Evolutionary conservation across 1,284 basidiomycete species (phyloP).

Genomic region (Sporisorium scitamineum): DNA sequence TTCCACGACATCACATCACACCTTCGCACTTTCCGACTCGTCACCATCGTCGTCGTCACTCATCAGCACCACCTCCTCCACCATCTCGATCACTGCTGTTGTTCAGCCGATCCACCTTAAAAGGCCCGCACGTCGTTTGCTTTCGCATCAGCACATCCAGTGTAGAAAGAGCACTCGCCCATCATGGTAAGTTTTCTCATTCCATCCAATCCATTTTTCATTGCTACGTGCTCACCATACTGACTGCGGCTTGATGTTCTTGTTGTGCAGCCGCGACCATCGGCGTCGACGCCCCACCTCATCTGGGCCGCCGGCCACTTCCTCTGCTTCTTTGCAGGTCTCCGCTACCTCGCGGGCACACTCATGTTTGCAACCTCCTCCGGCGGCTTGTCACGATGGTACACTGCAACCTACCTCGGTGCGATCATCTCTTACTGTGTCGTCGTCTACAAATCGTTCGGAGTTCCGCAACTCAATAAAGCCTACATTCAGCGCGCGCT

Average conservation of each 20-base stretch:
- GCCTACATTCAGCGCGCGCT: slow-evolving; percentile 68
- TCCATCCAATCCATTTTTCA: neutral
- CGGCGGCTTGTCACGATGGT: slow-evolving; percentile 61
- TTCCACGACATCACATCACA: slow-evolving; percentile 1
- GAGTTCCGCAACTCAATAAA: slow-evolving; percentile 65
- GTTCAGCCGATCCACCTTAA: neutral
- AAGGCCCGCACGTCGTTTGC: neutral
- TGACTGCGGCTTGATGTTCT: too few relatives aligned
- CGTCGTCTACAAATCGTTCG: slow-evolving; percentile 69
- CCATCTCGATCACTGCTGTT: neutral
- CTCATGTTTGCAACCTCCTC: slow-evolving; percentile 54
- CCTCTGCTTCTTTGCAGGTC: slow-evolving; percentile 65
- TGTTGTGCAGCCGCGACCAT: slow-evolving; percentile 56
- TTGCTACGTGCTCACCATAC: neutral
- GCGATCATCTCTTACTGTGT: slow-evolving; percentile 69
- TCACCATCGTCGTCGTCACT: neutral
- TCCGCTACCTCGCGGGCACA: slow-evolving; percentile 62
- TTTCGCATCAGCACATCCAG: neutral
- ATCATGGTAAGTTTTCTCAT: slow-evolving; percentile 22
- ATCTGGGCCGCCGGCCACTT: slow-evolving; percentile 69
- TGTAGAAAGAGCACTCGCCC: neutral
- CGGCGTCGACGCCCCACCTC: slow-evolving; percentile 67
- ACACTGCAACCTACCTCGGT: slow-evolving; percentile 64
- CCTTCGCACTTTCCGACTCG: neutral
- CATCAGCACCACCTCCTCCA: neutral